Percentiles rank a stretch among this genome's conserved stretches.
phyloP scores from a whole-genome alignment of 2,329 filamentous ascomycete genomes.

The Alternaria atra region DNA sequence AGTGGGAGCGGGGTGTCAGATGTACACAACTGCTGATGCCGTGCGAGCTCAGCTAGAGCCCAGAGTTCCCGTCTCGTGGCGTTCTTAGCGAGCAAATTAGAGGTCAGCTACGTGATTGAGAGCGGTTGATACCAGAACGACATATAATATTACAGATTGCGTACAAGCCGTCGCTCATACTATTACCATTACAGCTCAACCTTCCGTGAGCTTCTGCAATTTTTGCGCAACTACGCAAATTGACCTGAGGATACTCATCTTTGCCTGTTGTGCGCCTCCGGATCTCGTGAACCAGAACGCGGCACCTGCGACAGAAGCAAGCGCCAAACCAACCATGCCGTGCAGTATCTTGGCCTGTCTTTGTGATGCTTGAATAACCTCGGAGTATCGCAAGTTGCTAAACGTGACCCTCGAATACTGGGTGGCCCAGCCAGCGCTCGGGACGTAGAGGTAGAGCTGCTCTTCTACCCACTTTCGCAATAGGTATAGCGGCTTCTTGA shows the following conservation, averaged over 20 bases:
- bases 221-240: slow-evolving; percentile 39
- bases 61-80: no score
- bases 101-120: no score
- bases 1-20: no score
- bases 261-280: slow-evolving; percentile 32
- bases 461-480: slow-evolving; percentile 89
- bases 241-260: slow-evolving; percentile 39
- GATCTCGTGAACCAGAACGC: slow-evolving; percentile 33
- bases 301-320: slow-evolving; percentile 27
- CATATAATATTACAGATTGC: background rate
- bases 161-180: background rate
- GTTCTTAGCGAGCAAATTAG: no score
- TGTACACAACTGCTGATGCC: no score
- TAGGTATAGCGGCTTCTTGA: slow-evolving; percentile 79
- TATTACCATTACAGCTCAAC: background rate
- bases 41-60: no score
- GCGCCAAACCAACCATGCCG: slow-evolving; percentile 34
- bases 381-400: slow-evolving; percentile 88
- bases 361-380: slow-evolving; percentile 76
- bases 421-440: slow-evolving; percentile 84
- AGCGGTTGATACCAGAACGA: background rate
- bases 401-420: slow-evolving; percentile 95
- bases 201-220: slow-evolving; percentile 20
- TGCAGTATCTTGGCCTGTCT: slow-evolving; percentile 46
- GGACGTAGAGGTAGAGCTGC: slow-evolving; percentile 77